Base-by-base conservation (phyloP, 495 filamentous ascomycete genomes). In the Aspergillus conjunctus region DNA sequence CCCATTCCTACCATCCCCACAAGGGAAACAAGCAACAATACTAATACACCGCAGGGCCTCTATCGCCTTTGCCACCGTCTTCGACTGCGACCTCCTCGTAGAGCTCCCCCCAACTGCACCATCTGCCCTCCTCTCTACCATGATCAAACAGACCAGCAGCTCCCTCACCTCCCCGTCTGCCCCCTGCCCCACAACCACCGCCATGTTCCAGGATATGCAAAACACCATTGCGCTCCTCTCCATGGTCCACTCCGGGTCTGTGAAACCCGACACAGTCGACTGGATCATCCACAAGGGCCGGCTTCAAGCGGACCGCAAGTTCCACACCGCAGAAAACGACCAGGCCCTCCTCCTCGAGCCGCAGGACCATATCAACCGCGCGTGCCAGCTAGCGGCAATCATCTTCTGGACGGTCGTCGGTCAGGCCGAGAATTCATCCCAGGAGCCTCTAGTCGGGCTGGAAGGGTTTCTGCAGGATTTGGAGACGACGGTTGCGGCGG, bases 221-320 rank as follows among this genome's bases (percentile, higher is more conserved):
- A 48, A 21, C 44, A 17, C 44, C 17, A 22, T 48, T 1, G n/a
- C 44, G 1, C 44, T 48, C 20, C n/a, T 48, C n/a, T 18, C 18
- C 17, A 48, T 20, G 44, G n/a, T 21, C 44, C 44, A 21, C 4
- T 4, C 10, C 4, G n/a, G 44, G 10, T 11, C 7, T 11, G 1
- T 21, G 1, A 48, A 21, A 5, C 6, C n/a, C 17, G 44, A 48
- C 17, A 21, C n/a, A 7, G 18, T 48, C 15, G n/a, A 48, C 17
- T 48, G 44, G 44, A 48, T 48, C n/a, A 48, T 48, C 10, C 44
- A 48, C n/a, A 48, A 48, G 44, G 44, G 44, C 44, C 44, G 44
- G 2, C 44, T 48, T 1, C n/a, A 21, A 22, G 44, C 44, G 6
- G 44, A 48, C 8, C 44, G 44, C 7, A 48, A 48, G 7, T 48